phyloP scores from a whole-genome alignment of 2,329 filamentous ascomycete genomes.

The Nemania sp. region DNA sequence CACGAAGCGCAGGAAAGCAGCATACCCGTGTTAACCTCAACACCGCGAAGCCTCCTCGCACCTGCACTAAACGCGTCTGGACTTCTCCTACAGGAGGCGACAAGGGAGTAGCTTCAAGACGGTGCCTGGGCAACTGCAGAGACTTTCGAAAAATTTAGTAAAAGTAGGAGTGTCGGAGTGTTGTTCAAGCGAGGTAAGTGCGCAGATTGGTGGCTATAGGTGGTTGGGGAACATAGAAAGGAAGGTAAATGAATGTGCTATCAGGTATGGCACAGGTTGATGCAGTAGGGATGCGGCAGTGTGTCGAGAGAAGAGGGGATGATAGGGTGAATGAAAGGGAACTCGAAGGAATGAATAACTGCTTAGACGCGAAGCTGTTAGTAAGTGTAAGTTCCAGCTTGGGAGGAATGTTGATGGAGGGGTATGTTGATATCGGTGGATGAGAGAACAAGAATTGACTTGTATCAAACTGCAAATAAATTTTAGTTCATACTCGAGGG shows the following conservation, averaged over 20 bases:
- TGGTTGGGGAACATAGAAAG: neutral
- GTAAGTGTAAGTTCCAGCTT: neutral
- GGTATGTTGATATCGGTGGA: neutral
- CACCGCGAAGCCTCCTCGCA: neutral
- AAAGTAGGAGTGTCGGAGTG: too few relatives aligned
- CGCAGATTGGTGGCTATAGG: conserved; percentile 5
- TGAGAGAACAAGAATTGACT: conserved; percentile 2
- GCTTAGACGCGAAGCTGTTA: conserved; percentile 1
- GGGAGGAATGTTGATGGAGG: conserved; percentile 21
- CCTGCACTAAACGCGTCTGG: neutral
- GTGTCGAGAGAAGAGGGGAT: conserved; percentile 2
- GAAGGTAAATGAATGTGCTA: neutral
- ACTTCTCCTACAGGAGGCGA: neutral
- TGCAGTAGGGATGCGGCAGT: conserved; percentile 1
- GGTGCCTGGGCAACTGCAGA: neutral
- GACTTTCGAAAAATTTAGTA: too few relatives aligned
- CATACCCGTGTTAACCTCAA: conserved; percentile 22
- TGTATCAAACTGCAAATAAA: neutral
- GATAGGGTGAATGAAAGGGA: conserved; percentile 8
- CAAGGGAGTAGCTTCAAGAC: neutral
- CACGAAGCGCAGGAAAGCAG: conserved; percentile 12
- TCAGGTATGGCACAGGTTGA: neutral
- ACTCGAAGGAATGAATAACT: conserved; percentile 3
- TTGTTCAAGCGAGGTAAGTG: conserved; percentile 9
- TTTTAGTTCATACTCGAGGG: neutral